Base-by-base conservation (phyloP, 768 basidiomycete species). In the Boletus rubescentipes region DNA sequence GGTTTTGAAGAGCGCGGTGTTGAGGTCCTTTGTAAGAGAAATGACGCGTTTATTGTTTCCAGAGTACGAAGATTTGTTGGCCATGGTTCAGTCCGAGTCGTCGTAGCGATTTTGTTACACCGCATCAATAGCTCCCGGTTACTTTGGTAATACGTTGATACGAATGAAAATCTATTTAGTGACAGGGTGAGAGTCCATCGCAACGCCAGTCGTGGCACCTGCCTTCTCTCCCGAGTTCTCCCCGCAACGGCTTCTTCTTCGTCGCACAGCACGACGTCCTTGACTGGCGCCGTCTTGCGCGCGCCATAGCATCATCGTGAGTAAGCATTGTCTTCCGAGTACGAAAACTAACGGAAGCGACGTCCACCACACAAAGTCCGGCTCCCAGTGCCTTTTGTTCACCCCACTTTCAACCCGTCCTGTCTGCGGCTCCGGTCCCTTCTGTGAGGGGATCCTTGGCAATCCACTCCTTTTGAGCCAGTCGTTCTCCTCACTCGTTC, bases 31-130 rank as follows among this genome's bases (percentile, higher is more conserved):
- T 32, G 58, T 63, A 11, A 45, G 45, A 14, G 57, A 58, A 26
- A 66, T 61, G 69, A 71, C 69, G 21, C 42, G 41, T 3, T n/a
- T 10, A 21, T 29, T 66, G 47, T 70, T 70, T 36, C 70, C 68
- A 23, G 68, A 69, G 11, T 70, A 71, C 36, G 51, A 55, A 11
- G 40, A 34, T 0, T 45, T 70, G 55, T 10, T 68, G 1, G 50
- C 9, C 32, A 61, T 41, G 41, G 37, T 60, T 5, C 48, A 26
- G 41, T n/a, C n/a, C n/a, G n/a, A n/a, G n/a, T 42, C 43, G 40
- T 18, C 37, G 20, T 40, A 37, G 29, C 10, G 11, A 16, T 40
- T 15, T 29, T 29, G 26, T 14, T n/a, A 30, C 44, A 46, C 16
- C 12, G 51, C 9, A 2, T 34, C 29, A 21, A 18, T 34, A 34